Percentiles rank a stretch among this genome's conserved stretches.
Conservation (phyloP, 2,329 filamentous ascomycete species). For the Chaetomium sp. region DNA sequence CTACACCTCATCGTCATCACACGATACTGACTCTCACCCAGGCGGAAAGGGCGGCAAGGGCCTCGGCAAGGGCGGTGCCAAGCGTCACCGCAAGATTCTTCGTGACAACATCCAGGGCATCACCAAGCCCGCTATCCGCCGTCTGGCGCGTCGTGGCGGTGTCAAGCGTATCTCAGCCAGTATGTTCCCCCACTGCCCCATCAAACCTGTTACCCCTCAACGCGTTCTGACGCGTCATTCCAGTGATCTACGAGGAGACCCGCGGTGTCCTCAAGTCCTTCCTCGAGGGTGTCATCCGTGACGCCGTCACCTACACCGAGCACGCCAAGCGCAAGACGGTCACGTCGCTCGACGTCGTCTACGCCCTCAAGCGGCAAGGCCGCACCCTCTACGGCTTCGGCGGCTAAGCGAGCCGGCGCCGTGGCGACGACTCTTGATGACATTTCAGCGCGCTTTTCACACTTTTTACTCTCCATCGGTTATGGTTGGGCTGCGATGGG, state of each 20-base stretch:
- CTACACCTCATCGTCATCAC: slow-evolving; percentile 18
- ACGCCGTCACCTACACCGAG: slow-evolving; percentile 77
- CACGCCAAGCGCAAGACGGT: slow-evolving; percentile 82
- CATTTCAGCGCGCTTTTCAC: slow-evolving; percentile 18
- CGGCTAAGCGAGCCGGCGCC: slow-evolving; percentile 60
- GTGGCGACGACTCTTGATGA: slow-evolving; percentile 16
- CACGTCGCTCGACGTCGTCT: slow-evolving; percentile 69
- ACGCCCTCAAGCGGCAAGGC: slow-evolving; percentile 69
- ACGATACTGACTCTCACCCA: slow-evolving; percentile 49
- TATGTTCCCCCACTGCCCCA: slow-evolving; percentile 49
- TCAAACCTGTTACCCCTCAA: not conserved
- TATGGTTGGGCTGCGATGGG: slow-evolving; percentile 29
- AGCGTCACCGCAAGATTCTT: slow-evolving; percentile 99
- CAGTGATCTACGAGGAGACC: slow-evolving; percentile 78
- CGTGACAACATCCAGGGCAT: slow-evolving; percentile 99
- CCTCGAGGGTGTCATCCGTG: slow-evolving; percentile 75
- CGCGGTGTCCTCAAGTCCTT: slow-evolving; percentile 77
- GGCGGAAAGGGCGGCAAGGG: slow-evolving; percentile 97
- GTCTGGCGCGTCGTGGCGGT: slow-evolving; percentile 98
- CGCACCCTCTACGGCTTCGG: slow-evolving; percentile 87
- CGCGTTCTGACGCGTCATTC: slow-evolving; percentile 17
- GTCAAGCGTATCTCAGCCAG: slow-evolving; percentile 99
- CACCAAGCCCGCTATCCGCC: slow-evolving; percentile 96
- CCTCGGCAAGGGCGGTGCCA: slow-evolving; percentile 97
- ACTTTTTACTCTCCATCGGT: slow-evolving; percentile 21